Evolutionary conservation across 345 rosid genomes (phyloP), one percentile per base, ranked within the genome.

Genomic region (Erucastrum elatum): DNA sequence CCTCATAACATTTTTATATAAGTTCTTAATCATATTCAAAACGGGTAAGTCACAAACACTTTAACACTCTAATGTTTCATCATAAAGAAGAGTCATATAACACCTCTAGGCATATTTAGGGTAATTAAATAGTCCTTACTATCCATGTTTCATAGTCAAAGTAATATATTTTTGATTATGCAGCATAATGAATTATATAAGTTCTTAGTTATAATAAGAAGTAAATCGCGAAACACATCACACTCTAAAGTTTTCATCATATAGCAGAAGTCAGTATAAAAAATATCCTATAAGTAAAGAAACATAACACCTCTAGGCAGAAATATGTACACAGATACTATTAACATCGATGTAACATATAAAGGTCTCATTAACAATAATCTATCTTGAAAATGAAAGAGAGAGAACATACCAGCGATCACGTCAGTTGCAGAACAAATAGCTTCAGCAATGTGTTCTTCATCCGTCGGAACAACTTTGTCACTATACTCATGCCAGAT

Each of bases 391-490:
- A 4, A 26, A 15, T 12, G 4, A 17, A 0, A 17, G 13, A 71
- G 1, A 31, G 13, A 70, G 25, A 56, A 17, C 13, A 0, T 71
- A 77, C 81, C 81, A 17, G 81, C 89, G n/a, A n/a, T n/a, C n/a
- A n/a, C n/a, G n/a, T n/a, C n/a, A n/a, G n/a, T n/a, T n/a, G n/a
- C n/a, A n/a, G n/a, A n/a, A n/a, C n/a, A n/a, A n/a, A n/a, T n/a
- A n/a, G n/a, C n/a, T n/a, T n/a, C n/a, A n/a, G n/a, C n/a, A n/a
- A n/a, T n/a, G n/a, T n/a, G n/a, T n/a, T n/a, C n/a, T n/a, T n/a
- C n/a, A n/a, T n/a, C n/a, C n/a, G n/a, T n/a, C n/a, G n/a, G n/a
- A n/a, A n/a, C n/a, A n/a, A n/a, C n/a, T n/a, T n/a, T n/a, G n/a
- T n/a, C n/a, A n/a, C n/a, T n/a, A n/a, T n/a, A n/a, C n/a, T n/a